Evolutionary conservation across 1,139 yeast species (phyloP).

Genomic region (Hyphopichia wangnamkhiaoensis): DNA sequence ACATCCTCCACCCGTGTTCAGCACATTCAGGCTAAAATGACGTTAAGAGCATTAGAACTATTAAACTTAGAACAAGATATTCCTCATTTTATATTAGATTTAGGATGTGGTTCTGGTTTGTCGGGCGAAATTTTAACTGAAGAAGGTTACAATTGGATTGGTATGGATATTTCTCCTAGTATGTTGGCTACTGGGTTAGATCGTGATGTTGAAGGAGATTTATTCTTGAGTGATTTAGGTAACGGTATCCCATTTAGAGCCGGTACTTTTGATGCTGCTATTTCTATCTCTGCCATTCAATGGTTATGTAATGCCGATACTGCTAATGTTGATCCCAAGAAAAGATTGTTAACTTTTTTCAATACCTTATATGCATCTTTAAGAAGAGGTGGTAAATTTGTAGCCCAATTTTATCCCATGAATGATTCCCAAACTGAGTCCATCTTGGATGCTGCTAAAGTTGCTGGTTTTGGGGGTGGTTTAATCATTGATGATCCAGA

Average conservation of each 20-base stretch:
- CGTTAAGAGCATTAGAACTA: constrained; percentile 86
- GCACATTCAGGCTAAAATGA: constrained; percentile 97
- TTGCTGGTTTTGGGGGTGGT: constrained; percentile 97
- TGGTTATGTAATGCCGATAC: constrained; percentile 98
- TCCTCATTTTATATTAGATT: constrained; percentile 78
- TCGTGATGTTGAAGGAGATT: constrained; percentile 90
- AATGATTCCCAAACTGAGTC: constrained; percentile 81
- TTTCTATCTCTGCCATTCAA: constrained; percentile 92
- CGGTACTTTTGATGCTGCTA: constrained; percentile 96
- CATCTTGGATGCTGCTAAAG: constrained; percentile 81
- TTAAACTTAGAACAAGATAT: constrained; percentile 64
- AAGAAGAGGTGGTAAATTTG: constrained; percentile 94
- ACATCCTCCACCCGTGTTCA: constrained; percentile 95
- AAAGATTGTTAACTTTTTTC: constrained; percentile 78
- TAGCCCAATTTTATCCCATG: constrained; percentile 94
- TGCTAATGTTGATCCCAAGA: constrained; percentile 80
- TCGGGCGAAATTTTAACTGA: constrained; percentile 93
- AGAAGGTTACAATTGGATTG: constrained; percentile 94
- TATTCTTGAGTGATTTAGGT: constrained; percentile 91
- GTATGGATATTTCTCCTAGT: constrained; percentile 94
- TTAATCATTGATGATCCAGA: constrained; percentile 92
- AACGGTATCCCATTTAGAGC: constrained; percentile 93
- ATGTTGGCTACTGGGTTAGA: constrained; percentile 96
- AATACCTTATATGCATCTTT: constrained; percentile 83
- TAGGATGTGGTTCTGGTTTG: constrained; percentile 97